Evolutionary conservation across 2,329 filamentous ascomycete genomes (phyloP), one percentile per base, ranked within the genome.

Genomic region (Lachnellula willkommii): DNA sequence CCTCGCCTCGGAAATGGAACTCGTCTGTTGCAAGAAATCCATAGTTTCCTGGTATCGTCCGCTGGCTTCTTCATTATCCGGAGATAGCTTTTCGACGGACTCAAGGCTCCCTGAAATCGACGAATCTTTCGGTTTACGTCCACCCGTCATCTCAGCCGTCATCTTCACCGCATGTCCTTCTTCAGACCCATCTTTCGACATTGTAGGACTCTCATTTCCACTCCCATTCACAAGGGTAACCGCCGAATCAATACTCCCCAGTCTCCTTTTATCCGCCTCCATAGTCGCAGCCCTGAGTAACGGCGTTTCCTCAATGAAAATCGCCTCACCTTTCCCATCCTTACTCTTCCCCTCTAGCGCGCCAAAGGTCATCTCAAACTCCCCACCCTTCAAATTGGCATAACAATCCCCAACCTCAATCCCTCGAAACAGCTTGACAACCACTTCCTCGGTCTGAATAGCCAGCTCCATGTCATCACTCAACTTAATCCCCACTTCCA

Each of bases 401-500:
- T 75, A 81, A 11, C 79, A 76, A 57, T 81, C 76, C 4, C 75
- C 74, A 36, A 81, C 72, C n/a, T 76, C 72, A 36, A 81, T 77
- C 5, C 72, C 68, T 40, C 79, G 69, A 59, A 81, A 79, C 0
- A 82, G 66, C 2, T 68, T 69, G 20, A 81, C 73, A 5, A 68
- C 71, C 2, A 79, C 76, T 55, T 76, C 72, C 49, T 81, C 78
- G 2, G 71, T 73, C 56, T 76, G 75, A 47, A 81, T 74, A 0
- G 77, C 76, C 14, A 82, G 64, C 63, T 82, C 79, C 55, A 80
- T 76, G 48, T 80, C 78, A 45, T 78, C 74, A 6, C 74, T 73
- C 4, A 80, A 64, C 60, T 78, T 79, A 62, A 80, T 74, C 35
- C 77, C 79, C 4, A 80, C 74, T 61, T 82, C 78, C 26, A 81